phyloP scores from a whole-genome alignment of 139 green algal species.

The Chloropicon primus region DNA sequence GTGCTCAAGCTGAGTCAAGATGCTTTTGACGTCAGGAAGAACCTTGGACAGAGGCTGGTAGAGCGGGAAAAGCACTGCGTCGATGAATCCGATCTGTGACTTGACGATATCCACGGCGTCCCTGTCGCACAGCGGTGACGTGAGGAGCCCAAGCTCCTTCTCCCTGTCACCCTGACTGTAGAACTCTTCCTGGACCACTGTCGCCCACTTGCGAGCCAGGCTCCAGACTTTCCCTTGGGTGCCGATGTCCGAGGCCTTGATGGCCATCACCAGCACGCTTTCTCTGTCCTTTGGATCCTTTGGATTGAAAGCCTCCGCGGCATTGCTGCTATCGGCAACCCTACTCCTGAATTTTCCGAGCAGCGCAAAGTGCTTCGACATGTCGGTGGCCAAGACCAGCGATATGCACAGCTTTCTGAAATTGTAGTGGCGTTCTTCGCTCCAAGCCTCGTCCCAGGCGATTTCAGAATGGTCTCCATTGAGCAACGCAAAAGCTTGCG shows the following conservation, averaged over 20 bases:
- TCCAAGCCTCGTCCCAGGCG: background rate
- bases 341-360: background rate
- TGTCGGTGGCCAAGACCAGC: constrained; percentile 7
- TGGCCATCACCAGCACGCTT: constrained; percentile 27
- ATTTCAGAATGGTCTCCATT: background rate
- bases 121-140: constrained; percentile 51
- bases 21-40: background rate
- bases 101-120: constrained; percentile 38
- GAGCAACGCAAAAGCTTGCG: background rate
- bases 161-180: constrained; percentile 52
- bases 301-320: background rate
- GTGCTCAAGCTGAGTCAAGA: background rate
- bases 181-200: constrained; percentile 5
- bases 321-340: background rate
- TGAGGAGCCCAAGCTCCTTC: constrained; percentile 28
- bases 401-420: background rate
- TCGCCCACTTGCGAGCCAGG: constrained; percentile 18
- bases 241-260: constrained; percentile 51
- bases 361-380: constrained; percentile 6
- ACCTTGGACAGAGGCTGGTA: background rate
- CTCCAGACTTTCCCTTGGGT: constrained; percentile 23
- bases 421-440: background rate
- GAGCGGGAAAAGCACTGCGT: constrained; percentile 28
- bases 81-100: constrained; percentile 47
- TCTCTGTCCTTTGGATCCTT: background rate